These are phyloP conservation scores for Hypoxylon sp. DNA, from an alignment of 2,329 filamentous ascomycete species.

Conservation along the genomic window DNA sequence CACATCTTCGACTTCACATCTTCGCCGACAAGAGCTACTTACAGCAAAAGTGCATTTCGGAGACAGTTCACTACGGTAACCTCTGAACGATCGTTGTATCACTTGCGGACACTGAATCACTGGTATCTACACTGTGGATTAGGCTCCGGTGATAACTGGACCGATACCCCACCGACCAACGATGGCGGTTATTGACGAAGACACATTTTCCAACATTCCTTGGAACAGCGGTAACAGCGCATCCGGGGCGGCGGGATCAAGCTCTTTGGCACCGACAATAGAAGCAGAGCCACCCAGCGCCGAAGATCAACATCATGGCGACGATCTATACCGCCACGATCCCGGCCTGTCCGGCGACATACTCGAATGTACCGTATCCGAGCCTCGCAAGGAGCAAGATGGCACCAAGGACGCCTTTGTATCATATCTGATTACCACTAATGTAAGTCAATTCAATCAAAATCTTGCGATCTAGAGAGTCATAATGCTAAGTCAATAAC, in stretches of 20 bases:
- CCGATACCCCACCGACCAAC: conserved; percentile 38
- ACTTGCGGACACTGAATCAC: conserved; percentile 11
- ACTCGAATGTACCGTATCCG: conserved; percentile 85
- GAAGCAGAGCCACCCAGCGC: conserved; percentile 51
- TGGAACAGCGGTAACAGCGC: conserved; percentile 78
- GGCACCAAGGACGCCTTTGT: conserved; percentile 97
- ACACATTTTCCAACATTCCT: conserved; percentile 85
- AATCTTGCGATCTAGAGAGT: background rate
- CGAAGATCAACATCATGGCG: conserved; percentile 60
- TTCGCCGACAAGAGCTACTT: conserved; percentile 13
- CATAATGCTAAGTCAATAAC: conserved; percentile 27
- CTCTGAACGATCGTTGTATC: background rate
- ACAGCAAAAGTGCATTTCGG: conserved; percentile 14
- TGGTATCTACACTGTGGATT: conserved; percentile 14
- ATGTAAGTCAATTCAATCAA: conserved; percentile 66
- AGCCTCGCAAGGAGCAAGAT: conserved; percentile 94
- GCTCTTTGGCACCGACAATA: conserved; percentile 46
- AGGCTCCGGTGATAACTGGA: conserved; percentile 21
- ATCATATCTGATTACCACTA: conserved; percentile 92
- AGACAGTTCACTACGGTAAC: background rate
- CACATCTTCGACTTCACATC: conserved; percentile 36
- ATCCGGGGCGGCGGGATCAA: conserved; percentile 51
- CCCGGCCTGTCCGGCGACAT: conserved; percentile 78
- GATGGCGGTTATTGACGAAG: conserved; percentile 68
- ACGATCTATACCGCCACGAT: conserved; percentile 61